phyloP scores from a whole-genome alignment of 2,329 filamentous ascomycete species.

The Colletotrichum musicola region DNA sequence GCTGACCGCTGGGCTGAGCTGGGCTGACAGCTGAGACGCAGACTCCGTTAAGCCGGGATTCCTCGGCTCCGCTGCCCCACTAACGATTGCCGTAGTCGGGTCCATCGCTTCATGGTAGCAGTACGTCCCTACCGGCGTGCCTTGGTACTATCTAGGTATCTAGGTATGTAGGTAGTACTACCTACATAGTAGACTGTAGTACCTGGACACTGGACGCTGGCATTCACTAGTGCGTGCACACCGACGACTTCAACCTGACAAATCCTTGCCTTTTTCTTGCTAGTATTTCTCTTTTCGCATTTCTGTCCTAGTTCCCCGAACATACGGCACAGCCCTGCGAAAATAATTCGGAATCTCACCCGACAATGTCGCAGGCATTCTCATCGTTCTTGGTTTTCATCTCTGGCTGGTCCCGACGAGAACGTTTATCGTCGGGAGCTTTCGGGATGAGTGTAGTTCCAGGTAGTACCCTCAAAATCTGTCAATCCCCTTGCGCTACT shows the following conservation, averaged over 20 bases:
- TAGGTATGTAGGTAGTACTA: too few species aligned
- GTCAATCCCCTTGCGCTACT: conserved; percentile 6
- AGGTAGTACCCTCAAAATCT: conserved; percentile 20
- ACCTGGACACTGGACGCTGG: too few species aligned
- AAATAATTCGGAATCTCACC: conserved; percentile 25
- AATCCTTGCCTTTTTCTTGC: too few species aligned
- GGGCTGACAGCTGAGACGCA: neutral
- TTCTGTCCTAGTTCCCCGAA: too few species aligned
- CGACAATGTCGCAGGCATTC: conserved; percentile 16
- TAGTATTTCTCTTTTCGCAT: too few species aligned
- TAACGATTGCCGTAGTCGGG: conserved; percentile 24
- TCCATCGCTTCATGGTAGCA: conserved; percentile 8
- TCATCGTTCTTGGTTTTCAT: conserved; percentile 12
- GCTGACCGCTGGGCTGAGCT: too few species aligned
- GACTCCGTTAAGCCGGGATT: conserved; percentile 25
- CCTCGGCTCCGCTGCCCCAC: conserved; percentile 31
- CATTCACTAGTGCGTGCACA: too few species aligned
- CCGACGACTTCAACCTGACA: too few species aligned
- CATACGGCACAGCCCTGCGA: neutral
- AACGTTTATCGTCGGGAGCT: conserved; percentile 25
- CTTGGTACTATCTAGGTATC: too few species aligned
- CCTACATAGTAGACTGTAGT: too few species aligned
- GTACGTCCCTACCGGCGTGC: neutral
- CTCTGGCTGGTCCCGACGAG: conserved; percentile 11
- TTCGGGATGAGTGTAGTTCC: conserved; percentile 10